Evolutionary conservation across 495 filamentous ascomycete genomes (phyloP), one percentile per base, ranked within the genome.

Genomic region (Penicillium samsonianum): DNA sequence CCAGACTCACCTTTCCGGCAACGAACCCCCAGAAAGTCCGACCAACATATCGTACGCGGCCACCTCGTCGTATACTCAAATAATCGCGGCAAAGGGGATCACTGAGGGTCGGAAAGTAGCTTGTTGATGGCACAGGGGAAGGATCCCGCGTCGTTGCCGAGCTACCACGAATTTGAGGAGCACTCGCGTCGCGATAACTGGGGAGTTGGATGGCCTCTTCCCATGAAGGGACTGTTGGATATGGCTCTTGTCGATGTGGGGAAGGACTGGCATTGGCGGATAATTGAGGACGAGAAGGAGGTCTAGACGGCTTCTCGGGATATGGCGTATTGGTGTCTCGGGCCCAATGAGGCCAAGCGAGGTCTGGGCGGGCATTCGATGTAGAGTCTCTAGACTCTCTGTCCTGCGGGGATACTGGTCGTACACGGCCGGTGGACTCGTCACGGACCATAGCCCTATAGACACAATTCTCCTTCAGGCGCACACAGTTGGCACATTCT

Each of bases 401-500:
- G 31, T 65, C 47, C 37, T 67, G 65, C 2, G 11, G 11, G 4
- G 31, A 33, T 35, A 35, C 31, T 35, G 31, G 31, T 35, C 31
- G 31, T 35, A 35, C 12, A 5, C 31, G 31, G 31, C 31, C 31
- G 31, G 31, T 33, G 11, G 31, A 33, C 3, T 33, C 31, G 11
- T 33, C 31, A 12, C 31, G 31, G 31, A 33, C 11, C 31, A 33
- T 33, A 0, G 31, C 12, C 31, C 31, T 3, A 11, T 35, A 35
- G 31, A 60, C 45, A 41, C 65, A 67, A 22, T 1, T 56, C 42
- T 64, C 55, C 16, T 62, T 60, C 44, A 61, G 43, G n/a, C 63
- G 59, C 14, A 49, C 31, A 28, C 69, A 72, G 46, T 68, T 67
- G 30, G 41, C 53, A 28, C 69, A 72, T 46, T 60, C 38, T 46